A percentile compares a stretch with the other conserved stretches of the same genome.
phyloP scores from a whole-genome alignment of 257 asterid species.

The Anisodus tanguticus region DNA sequence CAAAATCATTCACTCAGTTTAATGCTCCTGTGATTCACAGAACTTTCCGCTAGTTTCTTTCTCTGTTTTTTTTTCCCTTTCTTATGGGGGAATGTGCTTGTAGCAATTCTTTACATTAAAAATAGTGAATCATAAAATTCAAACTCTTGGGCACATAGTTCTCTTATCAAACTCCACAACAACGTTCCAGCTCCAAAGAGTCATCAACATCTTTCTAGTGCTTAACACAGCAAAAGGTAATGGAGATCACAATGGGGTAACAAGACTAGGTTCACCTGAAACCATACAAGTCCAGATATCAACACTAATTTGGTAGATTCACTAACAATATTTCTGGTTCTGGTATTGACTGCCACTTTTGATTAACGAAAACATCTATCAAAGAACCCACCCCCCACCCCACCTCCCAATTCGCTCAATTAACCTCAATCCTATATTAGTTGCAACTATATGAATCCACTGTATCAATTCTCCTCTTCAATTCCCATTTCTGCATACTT shows the following conservation, averaged over 20 bases:
- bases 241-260: neutral
- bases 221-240: neutral
- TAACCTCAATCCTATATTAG: neutral
- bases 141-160: neutral
- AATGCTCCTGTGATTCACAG: neutral
- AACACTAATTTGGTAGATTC: neutral
- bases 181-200: neutral
- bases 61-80: neutral
- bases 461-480: neutral
- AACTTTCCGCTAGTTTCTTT: neutral
- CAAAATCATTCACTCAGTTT: neutral
- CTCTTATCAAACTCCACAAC: neutral
- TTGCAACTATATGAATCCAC: neutral
- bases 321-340: neutral
- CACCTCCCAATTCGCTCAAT: neutral
- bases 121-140: neutral
- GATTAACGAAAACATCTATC: neutral
- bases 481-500: neutral
- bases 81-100: neutral
- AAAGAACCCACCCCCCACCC: neutral
- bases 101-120: neutral
- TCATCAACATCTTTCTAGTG: neutral
- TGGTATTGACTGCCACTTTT: neutral
- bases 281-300: slow-evolving; percentile 14
- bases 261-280: neutral